Base-by-base conservation (phyloP, 148 eudicot genomes). In the Drosera capensis region DNA sequence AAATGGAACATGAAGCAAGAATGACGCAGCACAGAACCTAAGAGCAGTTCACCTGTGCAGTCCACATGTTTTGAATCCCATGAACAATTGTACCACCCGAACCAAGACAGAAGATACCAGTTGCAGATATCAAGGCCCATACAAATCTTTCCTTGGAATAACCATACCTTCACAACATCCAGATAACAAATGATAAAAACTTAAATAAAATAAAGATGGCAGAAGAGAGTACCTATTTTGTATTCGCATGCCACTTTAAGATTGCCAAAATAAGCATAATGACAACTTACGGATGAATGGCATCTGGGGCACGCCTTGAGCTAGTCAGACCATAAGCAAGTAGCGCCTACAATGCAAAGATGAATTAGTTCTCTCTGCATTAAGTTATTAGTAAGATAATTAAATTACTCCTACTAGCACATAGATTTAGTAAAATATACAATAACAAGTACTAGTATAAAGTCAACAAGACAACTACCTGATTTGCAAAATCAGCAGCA, bases 51-150 rank as follows among this genome's bases (percentile, higher is more conserved):
- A 81, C 99, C 95, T 80, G 76, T 23, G 93, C 41, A 47, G 77
- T 74, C 88, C 93, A 80, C 70, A 90, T 62, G 69, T 85, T 72
- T 60, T 80, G 95, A 59, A 90, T 49, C 14, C 99, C 99, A 52
- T 90, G 78, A 45, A 90, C 82, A 72, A 90, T 73, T 41, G 95
- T 90, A 50, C 88, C 99, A 55, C 99, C 99, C 17, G 95, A 73
- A 49, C 95, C 99, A 59, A 90, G 81, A 66, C 99, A 90, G 58
- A 90, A 90, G 54, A 85, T 90, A 53, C 99, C 99, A 62, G 85
- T 95, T 50, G 99, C 99, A 35, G 99, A 90, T 67, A 90, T 90
- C 70, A 90, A 79, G 43, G 99, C 80, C 99, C 99, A 90, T 40
- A 90, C 95, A 72, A 90, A 90, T 70, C 95, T 72, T 66, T 90